Evolutionary conservation across 2,329 filamentous ascomycete species (phyloP).

Genomic region (Penicillium sp.): DNA sequence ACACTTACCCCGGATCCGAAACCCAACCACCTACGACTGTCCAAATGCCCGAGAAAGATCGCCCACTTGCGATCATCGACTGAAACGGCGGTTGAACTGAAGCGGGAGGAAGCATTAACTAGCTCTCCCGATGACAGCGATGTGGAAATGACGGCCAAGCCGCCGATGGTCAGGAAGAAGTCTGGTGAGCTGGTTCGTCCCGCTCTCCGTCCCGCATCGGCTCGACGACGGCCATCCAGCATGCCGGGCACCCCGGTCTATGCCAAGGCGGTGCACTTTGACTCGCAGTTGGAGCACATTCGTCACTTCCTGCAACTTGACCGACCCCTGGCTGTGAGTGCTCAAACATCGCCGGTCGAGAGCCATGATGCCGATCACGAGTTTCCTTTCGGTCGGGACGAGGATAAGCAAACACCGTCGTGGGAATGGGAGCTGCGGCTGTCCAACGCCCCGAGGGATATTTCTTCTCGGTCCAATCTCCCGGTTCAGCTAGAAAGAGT

Average conservation of each 20-base stretch:
- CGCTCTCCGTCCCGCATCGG: slow-evolving; percentile 73
- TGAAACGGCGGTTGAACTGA: slow-evolving; percentile 52
- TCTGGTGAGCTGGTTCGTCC: slow-evolving; percentile 94
- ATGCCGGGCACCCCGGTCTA: slow-evolving; percentile 97
- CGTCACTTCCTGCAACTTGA: slow-evolving; percentile 94
- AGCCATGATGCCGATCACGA: slow-evolving; percentile 82
- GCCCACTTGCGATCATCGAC: slow-evolving; percentile 61
- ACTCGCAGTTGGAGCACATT: slow-evolving; percentile 92
- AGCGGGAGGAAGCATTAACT: slow-evolving; percentile 42
- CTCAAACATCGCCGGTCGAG: slow-evolving; percentile 86
- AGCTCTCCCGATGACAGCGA: slow-evolving; percentile 50
- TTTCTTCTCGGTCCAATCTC: slow-evolving; percentile 55
- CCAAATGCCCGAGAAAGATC: slow-evolving; percentile 58
- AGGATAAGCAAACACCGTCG: slow-evolving; percentile 51
- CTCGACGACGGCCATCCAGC: slow-evolving; percentile 79
- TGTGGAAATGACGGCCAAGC: slow-evolving; percentile 66
- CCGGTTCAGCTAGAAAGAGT: slow-evolving; percentile 82
- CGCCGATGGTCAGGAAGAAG: slow-evolving; percentile 96
- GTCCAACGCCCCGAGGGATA: slow-evolving; percentile 75
- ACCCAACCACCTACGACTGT: slow-evolving; percentile 43
- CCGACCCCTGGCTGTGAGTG: slow-evolving; percentile 91
- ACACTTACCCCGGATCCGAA: slow-evolving; percentile 23
- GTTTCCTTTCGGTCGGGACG: slow-evolving; percentile 70
- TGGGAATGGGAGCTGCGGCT: slow-evolving; percentile 87
- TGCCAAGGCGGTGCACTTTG: slow-evolving; percentile 97